These are phyloP conservation scores for Emericellopsis cladophorae DNA, from an alignment of 2,329 filamentous ascomycete genomes.

Conservation along the genomic window DNA sequence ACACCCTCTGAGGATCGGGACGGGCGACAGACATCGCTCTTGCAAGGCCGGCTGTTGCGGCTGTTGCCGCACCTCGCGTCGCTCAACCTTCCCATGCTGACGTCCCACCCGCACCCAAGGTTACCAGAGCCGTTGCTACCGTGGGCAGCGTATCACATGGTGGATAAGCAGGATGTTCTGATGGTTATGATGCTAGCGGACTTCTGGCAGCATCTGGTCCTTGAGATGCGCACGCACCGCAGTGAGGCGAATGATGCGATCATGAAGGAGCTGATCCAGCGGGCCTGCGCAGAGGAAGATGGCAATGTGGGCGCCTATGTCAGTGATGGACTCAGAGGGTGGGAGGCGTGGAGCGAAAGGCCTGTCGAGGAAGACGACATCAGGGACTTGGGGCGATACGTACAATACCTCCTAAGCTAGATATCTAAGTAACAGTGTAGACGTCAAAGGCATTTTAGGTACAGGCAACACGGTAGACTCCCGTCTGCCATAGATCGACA, in stretches of 20 bases:
- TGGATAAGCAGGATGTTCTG: slow-evolving; percentile 32
- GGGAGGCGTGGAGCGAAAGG: slow-evolving; percentile 27
- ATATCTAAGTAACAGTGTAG: no score
- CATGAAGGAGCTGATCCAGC: slow-evolving; percentile 24
- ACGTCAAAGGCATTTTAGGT: no score
- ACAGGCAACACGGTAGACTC: no score
- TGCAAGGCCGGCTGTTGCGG: slow-evolving; percentile 39
- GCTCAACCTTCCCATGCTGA: slow-evolving; percentile 29
- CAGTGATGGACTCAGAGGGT: slow-evolving; percentile 17
- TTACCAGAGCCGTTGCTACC: slow-evolving; percentile 22
- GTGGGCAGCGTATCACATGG: slow-evolving; percentile 38
- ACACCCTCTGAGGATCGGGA: slow-evolving; percentile 14
- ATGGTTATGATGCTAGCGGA: slow-evolving; percentile 39
- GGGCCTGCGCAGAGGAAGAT: slow-evolving; percentile 24
- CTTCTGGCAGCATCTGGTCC: slow-evolving; percentile 38
- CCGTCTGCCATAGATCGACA: no score
- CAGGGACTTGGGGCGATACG: slow-evolving; percentile 5
- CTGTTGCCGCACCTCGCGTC: slow-evolving; percentile 35
- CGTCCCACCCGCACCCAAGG: neutral
- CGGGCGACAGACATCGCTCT: slow-evolving; percentile 30
- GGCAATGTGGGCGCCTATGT: neutral
- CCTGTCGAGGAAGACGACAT: slow-evolving; percentile 34
- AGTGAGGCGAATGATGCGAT: slow-evolving; percentile 18
- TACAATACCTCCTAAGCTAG: no score
- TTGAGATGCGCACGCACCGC: slow-evolving; percentile 22